phyloP scores from a whole-genome alignment of 2,329 filamentous ascomycete species.

The Fonsecaea pugnacius region DNA sequence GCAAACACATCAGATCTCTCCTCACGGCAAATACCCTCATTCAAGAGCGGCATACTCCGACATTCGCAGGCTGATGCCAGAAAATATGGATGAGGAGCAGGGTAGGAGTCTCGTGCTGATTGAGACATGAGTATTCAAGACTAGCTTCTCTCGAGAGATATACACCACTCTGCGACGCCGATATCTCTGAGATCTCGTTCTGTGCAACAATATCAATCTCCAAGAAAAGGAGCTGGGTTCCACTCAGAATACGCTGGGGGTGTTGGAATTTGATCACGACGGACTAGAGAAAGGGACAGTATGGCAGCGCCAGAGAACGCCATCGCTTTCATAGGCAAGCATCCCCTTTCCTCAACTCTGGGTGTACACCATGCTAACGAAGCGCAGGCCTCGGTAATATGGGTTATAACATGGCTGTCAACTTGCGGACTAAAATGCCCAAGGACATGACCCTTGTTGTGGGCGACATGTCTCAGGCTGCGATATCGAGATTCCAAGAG shows the following conservation, averaged over 20 bases:
- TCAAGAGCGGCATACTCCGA: background rate
- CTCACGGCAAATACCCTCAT: background rate
- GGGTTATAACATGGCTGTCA: conserved; percentile 48
- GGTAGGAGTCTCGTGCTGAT: background rate
- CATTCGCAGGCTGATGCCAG: background rate
- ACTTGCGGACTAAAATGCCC: conserved; percentile 44
- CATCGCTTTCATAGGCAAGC: conserved; percentile 14
- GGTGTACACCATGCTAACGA: conserved; percentile 5
- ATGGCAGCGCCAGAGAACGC: conserved; percentile 11
- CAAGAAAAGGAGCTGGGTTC: background rate
- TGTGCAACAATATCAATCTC: background rate
- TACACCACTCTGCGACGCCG: background rate
- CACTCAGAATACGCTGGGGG: background rate
- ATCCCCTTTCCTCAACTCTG: background rate
- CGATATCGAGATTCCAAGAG: conserved; percentile 44
- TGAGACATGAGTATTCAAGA: background rate
- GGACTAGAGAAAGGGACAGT: background rate
- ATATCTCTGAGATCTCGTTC: background rate
- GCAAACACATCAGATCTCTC: background rate
- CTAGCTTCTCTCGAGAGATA: background rate
- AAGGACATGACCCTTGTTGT: conserved; percentile 41
- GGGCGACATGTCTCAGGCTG: conserved; percentile 45
- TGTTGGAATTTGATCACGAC: background rate
- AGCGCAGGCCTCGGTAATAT: conserved; percentile 45
- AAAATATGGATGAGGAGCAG: background rate